Evolutionary conservation across 805 yeast genomes (phyloP), one percentile per base, ranked within the genome.

Genomic region (Alloascoidea africana): DNA sequence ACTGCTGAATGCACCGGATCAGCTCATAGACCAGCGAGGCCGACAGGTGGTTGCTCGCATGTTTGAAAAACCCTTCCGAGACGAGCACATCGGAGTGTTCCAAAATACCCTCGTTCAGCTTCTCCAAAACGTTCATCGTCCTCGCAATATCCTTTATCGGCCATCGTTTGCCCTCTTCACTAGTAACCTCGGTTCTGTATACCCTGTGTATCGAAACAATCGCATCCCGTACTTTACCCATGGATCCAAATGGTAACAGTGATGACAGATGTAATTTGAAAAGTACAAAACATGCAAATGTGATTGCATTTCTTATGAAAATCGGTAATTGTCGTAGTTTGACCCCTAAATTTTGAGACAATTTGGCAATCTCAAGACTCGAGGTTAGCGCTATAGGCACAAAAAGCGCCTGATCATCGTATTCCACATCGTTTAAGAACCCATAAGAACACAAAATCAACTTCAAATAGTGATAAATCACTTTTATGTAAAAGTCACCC

Each of bases 21-120:
- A 23, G n/a, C n/a, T 23, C 30, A 23, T 23, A 23, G n/a, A n/a
- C n/a, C n/a, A 23, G n/a, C 8, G 13, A 23, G 8, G 30, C 30
- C n/a, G 30, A 23, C 30, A 23, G n/a, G n/a, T 23, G 30, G n/a
- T n/a, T n/a, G n/a, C 30, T 23, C n/a, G n/a, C n/a, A 23, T 23
- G 30, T 8, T 8, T 8, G n/a, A 8, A 23, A n/a, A 23, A 8
- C n/a, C n/a, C n/a, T 8, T 23, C 30, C 8, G 13, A 8, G 13
- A 23, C 30, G n/a, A 23, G 8, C 8, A 23, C 30, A 8, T 23
- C 30, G n/a, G 30, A n/a, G n/a, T 23, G 8, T n/a, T 8, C 8
- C n/a, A n/a, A 8, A 8, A 23, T 23, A n/a, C 8, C 30, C 8
- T 8, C n/a, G 30, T 23, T 23, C n/a, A 23, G n/a, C 30, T 23